Evolutionary conservation across 1,284 basidiomycete species (phyloP).

Genomic region (Moesziomyces globuligerus): DNA sequence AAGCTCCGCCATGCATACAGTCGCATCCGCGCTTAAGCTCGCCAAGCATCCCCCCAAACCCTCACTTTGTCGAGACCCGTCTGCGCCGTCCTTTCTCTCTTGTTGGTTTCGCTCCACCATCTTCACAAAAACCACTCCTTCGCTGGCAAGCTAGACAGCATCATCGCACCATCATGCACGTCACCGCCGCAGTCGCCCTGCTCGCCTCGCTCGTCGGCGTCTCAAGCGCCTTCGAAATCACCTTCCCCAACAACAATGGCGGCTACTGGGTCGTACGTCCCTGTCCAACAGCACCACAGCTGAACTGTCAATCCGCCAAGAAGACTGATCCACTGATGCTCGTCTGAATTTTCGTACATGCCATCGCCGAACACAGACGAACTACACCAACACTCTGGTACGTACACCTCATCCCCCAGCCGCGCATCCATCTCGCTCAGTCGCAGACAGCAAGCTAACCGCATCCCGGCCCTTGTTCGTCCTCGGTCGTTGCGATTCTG

Average conservation of each 20-base stretch:
- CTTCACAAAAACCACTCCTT: not conserved
- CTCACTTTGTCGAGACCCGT: not conserved
- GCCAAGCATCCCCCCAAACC: no score
- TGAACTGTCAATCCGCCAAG: no score
- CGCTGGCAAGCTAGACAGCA: no score
- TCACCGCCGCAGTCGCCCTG: constrained; percentile 16
- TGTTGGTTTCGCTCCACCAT: constrained; percentile 1
- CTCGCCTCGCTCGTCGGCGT: constrained; percentile 30
- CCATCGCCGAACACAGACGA: constrained; percentile 19
- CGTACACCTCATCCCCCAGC: constrained; percentile 1
- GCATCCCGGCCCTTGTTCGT: no score
- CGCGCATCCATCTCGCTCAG: not conserved
- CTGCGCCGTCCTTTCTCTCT: not conserved
- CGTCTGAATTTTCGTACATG: not conserved
- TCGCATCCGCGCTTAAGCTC: no score
- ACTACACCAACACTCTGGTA: constrained; percentile 50
- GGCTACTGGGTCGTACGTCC: constrained; percentile 54
- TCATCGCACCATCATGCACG: constrained; percentile 41
- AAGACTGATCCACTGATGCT: not conserved
- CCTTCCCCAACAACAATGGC: constrained; percentile 49
- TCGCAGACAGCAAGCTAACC: no score
- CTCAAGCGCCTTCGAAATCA: constrained; percentile 47
- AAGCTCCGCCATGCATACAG: no score
- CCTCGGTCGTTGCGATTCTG: no score
- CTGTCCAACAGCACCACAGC: no score